Base-by-base conservation (phyloP, 2,329 filamentous ascomycete genomes). In the Fusarium duplospermum region DNA sequence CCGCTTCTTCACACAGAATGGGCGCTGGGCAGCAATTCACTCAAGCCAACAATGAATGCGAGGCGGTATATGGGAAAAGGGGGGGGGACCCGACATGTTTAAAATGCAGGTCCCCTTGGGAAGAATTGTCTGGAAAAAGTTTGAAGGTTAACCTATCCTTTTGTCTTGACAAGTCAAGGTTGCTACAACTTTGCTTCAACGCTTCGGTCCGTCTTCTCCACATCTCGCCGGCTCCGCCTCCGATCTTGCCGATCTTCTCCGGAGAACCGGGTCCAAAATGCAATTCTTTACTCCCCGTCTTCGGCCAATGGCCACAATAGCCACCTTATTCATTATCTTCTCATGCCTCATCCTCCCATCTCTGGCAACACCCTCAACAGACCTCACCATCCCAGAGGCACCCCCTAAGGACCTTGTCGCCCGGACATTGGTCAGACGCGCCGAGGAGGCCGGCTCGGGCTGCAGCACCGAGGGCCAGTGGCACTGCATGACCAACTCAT, bases 391-490 rank as follows among this genome's bases (percentile, higher is more conserved):
- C 20, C 24, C 56, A 29, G 56, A 45, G 56, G 38, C 52, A 27
- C 38, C 52, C 5, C 52, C 29, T 4, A 33, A 47, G 36, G 54
- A 54, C 6, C 67, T 54, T 18, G 38, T 18, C 20, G 9, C 27
- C 18, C 24, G 11, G 2, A 52, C 64, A 20, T 57, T 79, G 1
- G 20, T 66, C 13, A 70, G 64, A 29, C 78, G 79, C n/a, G 74
- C 76, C 16, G 77, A 83, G 68, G 68, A 79, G 14, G 78, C 75
- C 4, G 85, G 85, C 22, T 79, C 84, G 2, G 72, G 78, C 6
- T 89, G 87, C 78, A 78, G 80, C 13, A 76, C 80, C 14, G 87
- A 89, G 67, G 87, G 87, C n/a, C 83, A 85, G 70, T 89, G 87
- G 87, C 87, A 89, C 79, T 89, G 88, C 81, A 85, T 89, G 81